Evolutionary conservation across 1,139 yeast genomes (phyloP).

Genomic region (Saccharomycopsis phalli): DNA sequence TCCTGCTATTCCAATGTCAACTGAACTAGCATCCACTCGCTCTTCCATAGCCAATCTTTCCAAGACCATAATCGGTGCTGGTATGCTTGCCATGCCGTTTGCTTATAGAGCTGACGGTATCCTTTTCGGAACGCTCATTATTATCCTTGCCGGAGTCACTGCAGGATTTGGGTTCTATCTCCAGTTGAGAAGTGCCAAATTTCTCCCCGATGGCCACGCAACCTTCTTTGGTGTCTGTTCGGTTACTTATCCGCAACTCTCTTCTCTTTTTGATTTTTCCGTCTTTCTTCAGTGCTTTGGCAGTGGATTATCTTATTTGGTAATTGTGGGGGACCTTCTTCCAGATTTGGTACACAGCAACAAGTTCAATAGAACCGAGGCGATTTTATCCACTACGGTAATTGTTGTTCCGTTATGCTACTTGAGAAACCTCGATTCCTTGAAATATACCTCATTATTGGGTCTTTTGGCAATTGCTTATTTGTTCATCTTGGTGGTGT

Average conservation of each 20-base stretch:
- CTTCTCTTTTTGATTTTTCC: constrained; percentile 77
- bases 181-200: constrained; percentile 66
- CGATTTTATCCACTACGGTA: constrained; percentile 58
- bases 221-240: constrained; percentile 81
- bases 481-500: constrained; percentile 62
- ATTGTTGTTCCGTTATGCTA: constrained; percentile 69
- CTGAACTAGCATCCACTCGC: constrained; percentile 6
- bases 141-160: constrained; percentile 65
- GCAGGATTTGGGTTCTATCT: constrained; percentile 75
- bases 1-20: not conserved
- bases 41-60: constrained; percentile 54
- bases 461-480: constrained; percentile 79
- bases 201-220: constrained; percentile 64
- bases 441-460: constrained; percentile 78
- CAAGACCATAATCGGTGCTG: constrained; percentile 83
- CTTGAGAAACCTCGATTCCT: constrained; percentile 67
- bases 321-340: constrained; percentile 84
- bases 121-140: constrained; percentile 53
- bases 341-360: constrained; percentile 45
- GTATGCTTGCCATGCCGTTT: constrained; percentile 85
- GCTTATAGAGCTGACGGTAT: constrained; percentile 85
- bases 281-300: constrained; percentile 92
- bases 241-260: constrained; percentile 74
- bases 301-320: constrained; percentile 80
- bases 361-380: constrained; percentile 34